These are phyloP conservation scores for Monosporozyma unispora DNA, from an alignment of 805 yeast genomes.

Conservation along the genomic window DNA sequence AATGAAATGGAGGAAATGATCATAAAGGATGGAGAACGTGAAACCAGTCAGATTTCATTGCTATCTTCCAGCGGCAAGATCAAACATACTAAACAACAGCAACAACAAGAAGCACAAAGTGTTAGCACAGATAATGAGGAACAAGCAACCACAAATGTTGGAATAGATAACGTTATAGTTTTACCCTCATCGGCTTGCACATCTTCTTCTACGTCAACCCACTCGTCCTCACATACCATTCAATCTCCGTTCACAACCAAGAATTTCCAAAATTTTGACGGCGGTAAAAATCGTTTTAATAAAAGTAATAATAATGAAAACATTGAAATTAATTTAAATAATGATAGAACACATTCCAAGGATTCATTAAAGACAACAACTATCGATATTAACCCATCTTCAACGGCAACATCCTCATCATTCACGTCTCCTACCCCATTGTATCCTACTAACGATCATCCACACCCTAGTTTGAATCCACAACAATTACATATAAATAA, in stretches of 20 bases:
- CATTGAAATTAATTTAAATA: background rate
- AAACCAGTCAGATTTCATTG: too few species aligned
- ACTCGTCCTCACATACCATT: background rate
- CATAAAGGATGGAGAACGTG: too few species aligned
- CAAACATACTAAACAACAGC: too few species aligned
- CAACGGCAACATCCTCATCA: background rate
- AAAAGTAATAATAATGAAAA: background rate
- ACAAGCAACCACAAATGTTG: too few species aligned
- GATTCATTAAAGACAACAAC: background rate
- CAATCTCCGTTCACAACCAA: background rate
- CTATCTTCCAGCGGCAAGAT: too few species aligned
- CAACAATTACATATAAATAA: background rate
- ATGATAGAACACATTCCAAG: background rate
- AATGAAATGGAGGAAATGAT: too few species aligned
- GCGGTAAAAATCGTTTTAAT: background rate
- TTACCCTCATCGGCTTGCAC: background rate
- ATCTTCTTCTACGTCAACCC: background rate
- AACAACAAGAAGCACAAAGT: too few species aligned
- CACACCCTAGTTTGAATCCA: background rate
- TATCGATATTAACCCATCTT: background rate
- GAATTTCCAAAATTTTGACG: constrained; percentile 1
- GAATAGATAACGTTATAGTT: too few species aligned
- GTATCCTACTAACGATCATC: background rate
- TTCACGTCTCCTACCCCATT: background rate
- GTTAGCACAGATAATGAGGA: too few species aligned